Evolutionary conservation across 805 yeast species (phyloP), one percentile per base, ranked within the genome.

Genomic region (Lachancea quebecensis): DNA sequence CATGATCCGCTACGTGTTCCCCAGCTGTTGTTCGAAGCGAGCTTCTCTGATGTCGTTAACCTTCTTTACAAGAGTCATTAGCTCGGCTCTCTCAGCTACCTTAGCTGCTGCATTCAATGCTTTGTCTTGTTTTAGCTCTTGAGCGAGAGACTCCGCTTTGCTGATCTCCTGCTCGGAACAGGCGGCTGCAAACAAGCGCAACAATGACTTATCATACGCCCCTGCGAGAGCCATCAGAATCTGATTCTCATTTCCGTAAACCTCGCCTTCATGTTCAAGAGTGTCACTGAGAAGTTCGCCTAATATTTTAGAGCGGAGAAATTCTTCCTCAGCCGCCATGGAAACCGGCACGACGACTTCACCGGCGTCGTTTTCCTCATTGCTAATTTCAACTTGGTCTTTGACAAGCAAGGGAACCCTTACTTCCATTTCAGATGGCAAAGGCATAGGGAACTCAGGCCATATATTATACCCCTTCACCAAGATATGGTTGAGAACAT

Each of bases 381-480:
- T 54, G 10, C 43, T 55, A n/a, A 52, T 59, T 11, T 57, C 56
- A 34, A 64, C 50, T 41, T 64, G 64, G 28, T 55, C 58, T 47
- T 60, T 59, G 46, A 68, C 51, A 8, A 57, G 46, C 3, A 85
- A 69, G 1, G 97, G 96, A 18, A 89, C 62, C 46, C 72, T 70
- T 37, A 89, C 67, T 11, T 81, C 84, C 51, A 91, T 62, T 55
- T 87, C 96, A 10, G 88, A 74, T 1, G 95, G 91, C 46, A 89
- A 71, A 0, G 96, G 85, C 41, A 93, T 66, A 11, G 98, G 98
- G 57, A 87, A 80, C 2, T 79, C 77, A 0, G 97, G 97, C 64
- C 82, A 82, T 29, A 69, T 68, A 38, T 62, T 63, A 4, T 71
- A 70, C 17, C 89, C 90, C 64, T 85, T 84, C 49, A 87, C 75